Percentiles rank a stretch among this genome's conserved stretches.
Conservation (phyloP, 495 filamentous ascomycete species). For the Tuber indicum region DNA sequence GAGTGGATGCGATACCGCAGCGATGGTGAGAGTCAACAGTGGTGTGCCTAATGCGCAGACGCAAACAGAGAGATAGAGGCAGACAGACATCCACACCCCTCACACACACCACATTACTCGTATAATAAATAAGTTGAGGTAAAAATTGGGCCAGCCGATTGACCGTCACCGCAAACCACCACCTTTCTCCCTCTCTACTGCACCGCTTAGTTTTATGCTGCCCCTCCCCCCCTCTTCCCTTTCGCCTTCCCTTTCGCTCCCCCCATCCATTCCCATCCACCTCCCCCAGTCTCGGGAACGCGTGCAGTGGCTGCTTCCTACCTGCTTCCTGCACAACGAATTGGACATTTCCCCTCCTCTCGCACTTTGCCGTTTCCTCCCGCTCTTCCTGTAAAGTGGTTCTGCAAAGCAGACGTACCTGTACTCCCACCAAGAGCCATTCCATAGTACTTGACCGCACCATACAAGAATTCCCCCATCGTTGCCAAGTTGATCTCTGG, state of each 20-base stretch:
- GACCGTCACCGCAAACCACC: neutral
- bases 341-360: neutral
- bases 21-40: neutral
- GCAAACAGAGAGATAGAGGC: neutral
- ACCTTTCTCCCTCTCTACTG: neutral
- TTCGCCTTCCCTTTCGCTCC: neutral
- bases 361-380: conserved; percentile 18
- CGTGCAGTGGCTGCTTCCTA: neutral
- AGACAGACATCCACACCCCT: neutral
- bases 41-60: neutral
- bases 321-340: neutral
- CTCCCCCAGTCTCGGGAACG: neutral
- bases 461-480: conserved; percentile 3
- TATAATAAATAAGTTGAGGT: neutral
- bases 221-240: neutral
- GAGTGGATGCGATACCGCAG: neutral
- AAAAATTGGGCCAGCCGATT: neutral
- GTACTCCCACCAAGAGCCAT: neutral
- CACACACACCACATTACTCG: neutral
- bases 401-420: neutral
- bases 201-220: neutral
- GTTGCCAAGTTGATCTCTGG: conserved; percentile 32
- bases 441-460: neutral
- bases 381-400: neutral
- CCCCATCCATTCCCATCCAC: neutral